Conservation (phyloP, 306 rosid species). For the Glycine soja region DNA sequence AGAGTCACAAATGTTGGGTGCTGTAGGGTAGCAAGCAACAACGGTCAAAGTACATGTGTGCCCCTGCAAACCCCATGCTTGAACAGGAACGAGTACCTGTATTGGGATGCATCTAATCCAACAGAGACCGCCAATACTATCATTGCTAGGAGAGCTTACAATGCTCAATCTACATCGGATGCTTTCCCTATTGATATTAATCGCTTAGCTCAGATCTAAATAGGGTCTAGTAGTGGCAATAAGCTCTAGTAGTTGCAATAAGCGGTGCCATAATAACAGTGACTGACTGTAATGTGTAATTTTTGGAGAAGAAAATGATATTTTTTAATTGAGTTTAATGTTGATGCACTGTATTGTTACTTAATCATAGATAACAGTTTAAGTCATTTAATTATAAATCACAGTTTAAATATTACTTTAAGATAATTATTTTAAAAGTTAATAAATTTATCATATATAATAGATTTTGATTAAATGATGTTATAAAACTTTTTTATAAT, state of each 20-base stretch:
- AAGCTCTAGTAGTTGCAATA: background rate
- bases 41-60: constrained; percentile 79
- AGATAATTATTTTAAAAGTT: too few relatives aligned
- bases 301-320: background rate
- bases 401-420: too few relatives aligned
- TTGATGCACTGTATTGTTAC: too few relatives aligned
- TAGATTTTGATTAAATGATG: too few relatives aligned
- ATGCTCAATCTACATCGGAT: constrained; percentile 72
- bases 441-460: too few relatives aligned
- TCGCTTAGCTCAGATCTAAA: constrained; percentile 64
- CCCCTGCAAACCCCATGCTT: constrained; percentile 75
- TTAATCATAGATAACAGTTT: too few relatives aligned
- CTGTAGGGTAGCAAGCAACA: constrained; percentile 91
- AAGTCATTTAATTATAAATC: too few relatives aligned
- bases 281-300: background rate
- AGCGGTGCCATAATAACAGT: background rate
- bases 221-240: background rate
- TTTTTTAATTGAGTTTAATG: background rate
- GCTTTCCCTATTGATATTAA: constrained; percentile 85
- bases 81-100: constrained; percentile 67
- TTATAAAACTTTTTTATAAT: too few relatives aligned
- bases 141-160: constrained; percentile 73
- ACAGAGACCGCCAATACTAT: constrained; percentile 70
- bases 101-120: constrained; percentile 93
- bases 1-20: constrained; percentile 73